These are phyloP conservation scores for Xylariomycetidae sp. DNA, from an alignment of 2,329 filamentous ascomycete species.

Conservation along the genomic window DNA sequence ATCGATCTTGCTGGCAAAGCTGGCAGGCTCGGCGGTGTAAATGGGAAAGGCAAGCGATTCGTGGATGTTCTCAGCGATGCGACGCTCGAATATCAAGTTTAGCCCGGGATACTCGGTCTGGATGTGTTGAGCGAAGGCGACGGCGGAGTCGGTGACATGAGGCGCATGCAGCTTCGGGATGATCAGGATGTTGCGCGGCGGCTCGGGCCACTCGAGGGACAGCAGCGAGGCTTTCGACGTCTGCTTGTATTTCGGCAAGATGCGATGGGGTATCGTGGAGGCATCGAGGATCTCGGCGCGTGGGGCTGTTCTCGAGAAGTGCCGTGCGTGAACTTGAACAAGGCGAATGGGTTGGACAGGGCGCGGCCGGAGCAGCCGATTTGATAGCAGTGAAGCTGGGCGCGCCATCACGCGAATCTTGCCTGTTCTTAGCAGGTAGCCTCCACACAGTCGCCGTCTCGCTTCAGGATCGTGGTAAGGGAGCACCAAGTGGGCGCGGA, in stretches of 20 bases:
- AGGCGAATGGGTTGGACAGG: constrained; percentile 1
- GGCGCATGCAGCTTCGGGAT: constrained; percentile 54
- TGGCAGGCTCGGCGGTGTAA: constrained; percentile 48
- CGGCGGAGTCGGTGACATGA: constrained; percentile 44
- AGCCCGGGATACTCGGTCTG: constrained; percentile 72
- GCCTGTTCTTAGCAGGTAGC: too few relatives aligned
- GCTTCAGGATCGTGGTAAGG: too few relatives aligned
- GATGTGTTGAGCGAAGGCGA: constrained; percentile 63
- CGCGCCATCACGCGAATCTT: too few relatives aligned
- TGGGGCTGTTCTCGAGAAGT: constrained; percentile 43
- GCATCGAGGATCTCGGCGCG: constrained; percentile 45
- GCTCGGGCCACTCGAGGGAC: constrained; percentile 47
- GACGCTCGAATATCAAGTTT: constrained; percentile 76
- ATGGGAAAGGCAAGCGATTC: constrained; percentile 66
- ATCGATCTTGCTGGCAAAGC: constrained; percentile 75
- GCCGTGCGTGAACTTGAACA: constrained; percentile 19
- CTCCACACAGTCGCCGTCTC: too few relatives aligned
- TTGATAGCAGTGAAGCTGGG: too few relatives aligned
- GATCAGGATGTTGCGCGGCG: constrained; percentile 51
- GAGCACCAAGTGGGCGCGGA: too few relatives aligned
- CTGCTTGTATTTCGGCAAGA: constrained; percentile 60
- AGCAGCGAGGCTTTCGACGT: constrained; percentile 48
- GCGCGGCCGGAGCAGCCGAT: too few relatives aligned
- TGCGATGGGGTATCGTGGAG: constrained; percentile 44
- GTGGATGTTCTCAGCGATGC: constrained; percentile 67